phyloP scores from a whole-genome alignment of 441 rosid genomes.

The Daphne laureola region DNA sequence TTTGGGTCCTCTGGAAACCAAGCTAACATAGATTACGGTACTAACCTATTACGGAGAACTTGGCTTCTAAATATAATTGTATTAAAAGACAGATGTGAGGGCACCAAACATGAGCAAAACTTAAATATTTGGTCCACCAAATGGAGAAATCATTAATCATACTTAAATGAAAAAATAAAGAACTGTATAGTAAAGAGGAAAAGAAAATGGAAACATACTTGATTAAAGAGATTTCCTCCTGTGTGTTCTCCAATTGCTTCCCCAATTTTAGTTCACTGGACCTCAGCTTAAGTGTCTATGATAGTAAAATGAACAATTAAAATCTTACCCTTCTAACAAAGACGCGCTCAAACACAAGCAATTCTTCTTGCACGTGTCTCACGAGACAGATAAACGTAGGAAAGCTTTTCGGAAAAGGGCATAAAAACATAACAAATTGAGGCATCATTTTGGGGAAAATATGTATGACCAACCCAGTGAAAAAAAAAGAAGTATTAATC shows the following conservation, averaged over 20 bases:
- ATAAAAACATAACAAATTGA: too few species aligned
- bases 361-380: too few species aligned
- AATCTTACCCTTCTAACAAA: background rate
- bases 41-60: too few species aligned
- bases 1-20: too few species aligned
- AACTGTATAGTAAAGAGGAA: background rate
- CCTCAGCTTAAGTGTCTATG: conserved; percentile 87
- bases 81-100: background rate
- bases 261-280: conserved; percentile 93
- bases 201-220: conserved; percentile 46
- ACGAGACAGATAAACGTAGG: too few species aligned
- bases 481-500: too few species aligned
- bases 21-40: background rate
- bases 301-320: conserved; percentile 15
- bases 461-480: too few species aligned
- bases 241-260: conserved; percentile 76
- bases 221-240: conserved; percentile 58
- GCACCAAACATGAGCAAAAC: background rate
- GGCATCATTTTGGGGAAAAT: too few species aligned
- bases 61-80: too few species aligned
- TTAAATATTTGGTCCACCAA: background rate
- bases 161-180: background rate
- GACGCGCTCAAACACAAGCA: too few species aligned
- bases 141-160: background rate
- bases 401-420: too few species aligned